Evolutionary conservation across 805 yeast species (phyloP).

Genomic region (Brettanomyces bruxellensis): DNA sequence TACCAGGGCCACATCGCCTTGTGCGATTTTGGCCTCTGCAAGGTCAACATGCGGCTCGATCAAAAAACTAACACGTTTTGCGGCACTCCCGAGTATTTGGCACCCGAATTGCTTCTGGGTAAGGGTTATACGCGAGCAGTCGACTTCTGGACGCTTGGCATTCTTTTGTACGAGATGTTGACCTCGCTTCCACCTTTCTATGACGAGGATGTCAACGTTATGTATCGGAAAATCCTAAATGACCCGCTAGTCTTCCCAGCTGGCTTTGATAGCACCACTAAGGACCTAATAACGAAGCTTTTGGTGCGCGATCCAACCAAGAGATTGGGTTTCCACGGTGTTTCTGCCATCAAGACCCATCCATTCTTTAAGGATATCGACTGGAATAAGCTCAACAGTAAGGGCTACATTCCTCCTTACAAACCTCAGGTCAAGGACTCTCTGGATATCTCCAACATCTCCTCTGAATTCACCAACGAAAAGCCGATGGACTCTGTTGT

Average conservation of each 20-base stretch:
- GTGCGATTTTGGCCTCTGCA: slow-evolving; percentile 96
- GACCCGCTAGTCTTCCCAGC: slow-evolving; percentile 86
- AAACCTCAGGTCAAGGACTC: slow-evolving; percentile 84
- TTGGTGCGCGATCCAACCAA: slow-evolving; percentile 78
- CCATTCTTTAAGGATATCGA: slow-evolving; percentile 83
- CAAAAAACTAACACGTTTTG: slow-evolving; percentile 88
- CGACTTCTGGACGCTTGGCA: slow-evolving; percentile 99
- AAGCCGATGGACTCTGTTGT: slow-evolving; percentile 93
- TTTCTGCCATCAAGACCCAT: slow-evolving; percentile 76
- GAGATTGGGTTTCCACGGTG: slow-evolving; percentile 72
- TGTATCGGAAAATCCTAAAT: slow-evolving; percentile 89
- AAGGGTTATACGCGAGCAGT: slow-evolving; percentile 94
- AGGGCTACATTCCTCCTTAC: slow-evolving; percentile 91
- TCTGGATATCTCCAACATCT: slow-evolving; percentile 88
- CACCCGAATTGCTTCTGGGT: slow-evolving; percentile 86
- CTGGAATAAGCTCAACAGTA: slow-evolving; percentile 74
- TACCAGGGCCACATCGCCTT: slow-evolving; percentile 97
- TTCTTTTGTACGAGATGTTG: slow-evolving; percentile 87
- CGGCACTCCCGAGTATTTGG: slow-evolving; percentile 96
- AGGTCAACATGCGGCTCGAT: slow-evolving; percentile 84
- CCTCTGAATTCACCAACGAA: slow-evolving; percentile 84
- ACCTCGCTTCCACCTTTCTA: slow-evolving; percentile 96
- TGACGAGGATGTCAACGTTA: slow-evolving; percentile 84
- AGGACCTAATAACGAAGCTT: slow-evolving; percentile 64
- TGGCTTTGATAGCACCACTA: slow-evolving; percentile 79